Evolutionary conservation across 176 grass and related monocot species (phyloP), one percentile per base, ranked within the genome.

Genomic region (Secale cereale): DNA sequence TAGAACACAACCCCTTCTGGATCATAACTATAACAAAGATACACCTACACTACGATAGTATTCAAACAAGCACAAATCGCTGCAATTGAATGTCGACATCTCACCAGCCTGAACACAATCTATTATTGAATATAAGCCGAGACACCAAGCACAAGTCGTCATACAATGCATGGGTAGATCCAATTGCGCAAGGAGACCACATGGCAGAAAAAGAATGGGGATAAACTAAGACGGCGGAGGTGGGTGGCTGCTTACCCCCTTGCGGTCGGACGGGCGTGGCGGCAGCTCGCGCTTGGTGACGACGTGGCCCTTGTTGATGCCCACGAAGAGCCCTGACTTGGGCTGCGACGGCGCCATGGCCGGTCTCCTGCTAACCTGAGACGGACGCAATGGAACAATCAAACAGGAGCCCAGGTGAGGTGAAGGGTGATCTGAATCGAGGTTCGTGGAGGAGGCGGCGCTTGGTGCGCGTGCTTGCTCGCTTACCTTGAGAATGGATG

Each of bases 211-310:
- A 19, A 8, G 52, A 19, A 6, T 8, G 50, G 50, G 50, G 50
- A 54, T 16, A 54, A 13, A 54, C 17, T 54, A 54, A 12, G 45
- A 26, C 10, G 4, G 56, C 2, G 3, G 45, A 37, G 41, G 25
- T 29, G 39, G 78, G 22, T 0, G 14, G 16, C n/a, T 8, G 45
- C 72, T 83, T 80, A 94, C 87, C 90, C 89, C 92, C 66, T 92
- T 94, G 71, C 87, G 90, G 39, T 78, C 52, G 23, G 90, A 92
- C 27, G 90, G 92, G 79, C 90, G 92, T 54, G 76, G 69, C 22
- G 90, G 69, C 3, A 92, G 74, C 90, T 92, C 82, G 20, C 92
- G 78, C 82, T 90, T 92, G 78, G 92, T 94, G 64, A 94, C 87
- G 20, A 92, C 27, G 57, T 92, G 92, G 0, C 87, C 92, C 60